Base-by-base conservation (phyloP, 2,329 filamentous ascomycete genomes). In the Penicillium psychrosexuale region DNA sequence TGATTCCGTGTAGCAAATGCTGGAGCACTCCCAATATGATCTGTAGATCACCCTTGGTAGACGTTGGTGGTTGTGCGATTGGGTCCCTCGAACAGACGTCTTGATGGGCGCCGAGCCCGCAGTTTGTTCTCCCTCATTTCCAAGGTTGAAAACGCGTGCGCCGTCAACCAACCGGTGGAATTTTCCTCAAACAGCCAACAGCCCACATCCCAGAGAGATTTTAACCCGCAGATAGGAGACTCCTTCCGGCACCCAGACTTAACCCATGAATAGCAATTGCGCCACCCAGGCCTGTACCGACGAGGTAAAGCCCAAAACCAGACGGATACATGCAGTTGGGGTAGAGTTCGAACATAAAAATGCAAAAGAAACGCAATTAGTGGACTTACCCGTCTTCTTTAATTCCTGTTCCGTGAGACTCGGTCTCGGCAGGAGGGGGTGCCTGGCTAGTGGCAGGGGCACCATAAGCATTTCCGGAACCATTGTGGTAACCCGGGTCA, bases 311-410 rank as follows among this genome's bases (percentile, higher is more conserved):
- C 56, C 51, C 57, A 22, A 52, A 53, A 51, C 40, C 42, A 38
- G 36, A 43, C 36, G 48, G 31, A 28, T 51, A 40, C 46, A 37
- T 44, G 43, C 31, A 38, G 53, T 48, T 44, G 54, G 38, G 53
- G 17, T 51, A 47, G 28, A 36, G 44, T 53, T n/a, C 12, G 17
- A 38, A 56, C 36, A 36, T 50, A 28, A 65, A 58, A 56, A 50
- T 27, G 8, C 12, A 62, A 59, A 61, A 62, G 60, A 27, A 66
- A 62, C 55, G 54, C 56, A 43, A 37, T 28, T 40, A 43, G 33
- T 44, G 15, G n/a, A 85, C 90, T 92, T 86, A 95, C 90, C 90
- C 90, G 71, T 95, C 90, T 84, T 95, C 90, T 76, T 95, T 95
- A 54, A 92, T 89, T 46, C 74, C 75, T 24, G 74, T 77, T 43